phyloP scores from a whole-genome alignment of 2,329 filamentous ascomycete species.

The Aspergillus alliaceus region DNA sequence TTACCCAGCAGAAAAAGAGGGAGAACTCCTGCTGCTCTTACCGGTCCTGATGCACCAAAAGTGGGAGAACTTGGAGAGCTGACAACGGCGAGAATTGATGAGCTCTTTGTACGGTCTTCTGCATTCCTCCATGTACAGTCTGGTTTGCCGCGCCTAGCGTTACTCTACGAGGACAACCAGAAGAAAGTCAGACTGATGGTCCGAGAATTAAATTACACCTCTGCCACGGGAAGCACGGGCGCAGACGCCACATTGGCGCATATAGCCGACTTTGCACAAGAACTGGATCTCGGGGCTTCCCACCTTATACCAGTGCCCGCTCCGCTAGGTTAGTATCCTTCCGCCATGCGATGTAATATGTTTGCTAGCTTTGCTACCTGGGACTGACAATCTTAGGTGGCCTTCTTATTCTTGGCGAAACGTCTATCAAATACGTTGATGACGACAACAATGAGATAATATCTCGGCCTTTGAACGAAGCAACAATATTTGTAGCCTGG shows the following conservation, averaged over 20 bases:
- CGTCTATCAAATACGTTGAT: conserved; percentile 80
- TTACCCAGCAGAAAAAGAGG: conserved; percentile 51
- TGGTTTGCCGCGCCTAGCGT: conserved; percentile 59
- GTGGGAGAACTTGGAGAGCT: conserved; percentile 62
- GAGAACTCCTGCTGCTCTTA: conserved; percentile 23
- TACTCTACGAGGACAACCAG: conserved; percentile 65
- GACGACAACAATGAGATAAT: conserved; percentile 69
- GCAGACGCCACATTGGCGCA: conserved; percentile 56
- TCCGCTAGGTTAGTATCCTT: conserved; percentile 48
- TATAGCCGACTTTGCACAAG: conserved; percentile 50
- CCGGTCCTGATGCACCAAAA: conserved; percentile 31
- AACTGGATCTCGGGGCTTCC: conserved; percentile 60
- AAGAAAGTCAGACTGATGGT: conserved; percentile 57
- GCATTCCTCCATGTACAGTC: conserved; percentile 61
- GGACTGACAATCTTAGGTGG: conserved; percentile 58
- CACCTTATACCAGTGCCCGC: conserved; percentile 62
- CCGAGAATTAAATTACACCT: conserved; percentile 54
- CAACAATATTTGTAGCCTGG: conserved; percentile 91
- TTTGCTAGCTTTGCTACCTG: conserved; percentile 33
- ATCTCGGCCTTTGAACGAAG: conserved; percentile 65
- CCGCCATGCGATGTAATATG: not conserved
- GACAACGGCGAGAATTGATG: conserved; percentile 62
- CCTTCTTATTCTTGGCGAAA: conserved; percentile 74
- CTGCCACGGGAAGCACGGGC: conserved; percentile 46
- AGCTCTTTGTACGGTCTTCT: conserved; percentile 66